These are phyloP conservation scores for Podospora didyma DNA, from an alignment of 495 filamentous ascomycete species.

Conservation along the genomic window DNA sequence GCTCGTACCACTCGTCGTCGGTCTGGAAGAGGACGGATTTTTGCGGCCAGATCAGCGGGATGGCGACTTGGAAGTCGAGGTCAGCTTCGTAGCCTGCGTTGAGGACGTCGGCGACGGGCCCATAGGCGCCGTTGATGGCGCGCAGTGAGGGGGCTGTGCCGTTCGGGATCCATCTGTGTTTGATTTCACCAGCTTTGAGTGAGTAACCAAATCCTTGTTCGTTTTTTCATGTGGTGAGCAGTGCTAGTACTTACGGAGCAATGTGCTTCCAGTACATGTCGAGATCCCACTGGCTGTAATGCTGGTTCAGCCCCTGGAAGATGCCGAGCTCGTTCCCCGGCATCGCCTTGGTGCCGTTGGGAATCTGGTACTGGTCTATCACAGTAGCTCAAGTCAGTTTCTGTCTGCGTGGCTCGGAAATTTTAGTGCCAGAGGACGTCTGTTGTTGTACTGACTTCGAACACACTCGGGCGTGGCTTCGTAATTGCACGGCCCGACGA, in stretches of 20 bases:
- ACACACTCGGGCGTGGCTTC: slow-evolving; percentile 32
- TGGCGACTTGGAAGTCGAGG: slow-evolving; percentile 34
- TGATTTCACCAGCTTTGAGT: neutral
- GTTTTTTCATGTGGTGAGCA: no score
- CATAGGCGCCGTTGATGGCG: slow-evolving; percentile 36
- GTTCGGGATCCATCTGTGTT: slow-evolving; percentile 26
- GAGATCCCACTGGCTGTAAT: slow-evolving; percentile 52
- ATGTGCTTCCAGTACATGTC: slow-evolving; percentile 56
- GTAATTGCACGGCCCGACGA: slow-evolving; percentile 21
- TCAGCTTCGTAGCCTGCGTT: slow-evolving; percentile 30
- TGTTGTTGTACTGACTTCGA: slow-evolving; percentile 22
- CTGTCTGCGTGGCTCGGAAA: no score
- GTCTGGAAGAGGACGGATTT: slow-evolving; percentile 55
- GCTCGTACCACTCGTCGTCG: slow-evolving; percentile 49
- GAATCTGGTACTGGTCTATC: slow-evolving; percentile 31
- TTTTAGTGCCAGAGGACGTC: no score
- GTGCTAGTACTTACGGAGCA: slow-evolving; percentile 17
- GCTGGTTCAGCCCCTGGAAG: slow-evolving; percentile 29
- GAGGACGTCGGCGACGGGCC: slow-evolving; percentile 24
- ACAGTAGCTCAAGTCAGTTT: neutral
- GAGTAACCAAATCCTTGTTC: no score
- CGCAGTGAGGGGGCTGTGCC: slow-evolving; percentile 33
- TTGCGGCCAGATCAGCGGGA: slow-evolving; percentile 53
- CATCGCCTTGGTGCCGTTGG: slow-evolving; percentile 22
- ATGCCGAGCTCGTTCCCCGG: slow-evolving; percentile 33